Evolutionary conservation across 2,329 filamentous ascomycete genomes (phyloP), one percentile per base, ranked within the genome.

Genomic region (Cladosporium colombiae): DNA sequence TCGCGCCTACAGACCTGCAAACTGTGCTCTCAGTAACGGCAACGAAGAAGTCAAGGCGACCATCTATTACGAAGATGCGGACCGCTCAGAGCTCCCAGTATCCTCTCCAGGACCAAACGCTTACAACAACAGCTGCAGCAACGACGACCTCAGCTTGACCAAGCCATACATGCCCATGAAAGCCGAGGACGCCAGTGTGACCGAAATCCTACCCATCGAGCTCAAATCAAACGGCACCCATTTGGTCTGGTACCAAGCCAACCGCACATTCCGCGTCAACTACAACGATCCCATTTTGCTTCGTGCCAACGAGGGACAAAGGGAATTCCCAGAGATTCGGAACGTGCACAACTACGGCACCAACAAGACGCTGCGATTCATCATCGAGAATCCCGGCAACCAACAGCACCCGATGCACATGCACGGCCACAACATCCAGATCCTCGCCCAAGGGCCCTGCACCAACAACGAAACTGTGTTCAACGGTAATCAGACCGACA

Each of bases 11-110:
- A 31, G 70, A 67, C 5, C 61, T 16, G 69, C 68, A 46, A 71
- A 71, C 25, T 77, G 76, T 78, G 82, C 83, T 10, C 76, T 69
- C 18, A 69, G 67, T n/a, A 62, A 66, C 2, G 72, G 70, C 69
- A 70, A 63, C 55, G 74, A 69, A 40, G 70, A 81, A 59, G 87
- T 84, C 1, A 71, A 86, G 0, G 90, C 89, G 0, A 86, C 84
- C 14, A 81, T 92, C 62, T 90, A 89, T 78, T 92, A 91, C 74
- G 82, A 89, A 46, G 72, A 81, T 7, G 85, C 86, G 11, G 80
- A 90, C 71, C 79, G 78, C 4, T 77, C 75, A 58, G 74, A 77
- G 21, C 61, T 78, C 2, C 89, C 88, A 0, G 69, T 67, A 33
- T 67, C 64, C n/a, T 52, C 52, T 10, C 68, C 72, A 46, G 64